Base-by-base conservation (phyloP, 176 grass and related monocot genomes). In the Oryza australiensis region DNA sequence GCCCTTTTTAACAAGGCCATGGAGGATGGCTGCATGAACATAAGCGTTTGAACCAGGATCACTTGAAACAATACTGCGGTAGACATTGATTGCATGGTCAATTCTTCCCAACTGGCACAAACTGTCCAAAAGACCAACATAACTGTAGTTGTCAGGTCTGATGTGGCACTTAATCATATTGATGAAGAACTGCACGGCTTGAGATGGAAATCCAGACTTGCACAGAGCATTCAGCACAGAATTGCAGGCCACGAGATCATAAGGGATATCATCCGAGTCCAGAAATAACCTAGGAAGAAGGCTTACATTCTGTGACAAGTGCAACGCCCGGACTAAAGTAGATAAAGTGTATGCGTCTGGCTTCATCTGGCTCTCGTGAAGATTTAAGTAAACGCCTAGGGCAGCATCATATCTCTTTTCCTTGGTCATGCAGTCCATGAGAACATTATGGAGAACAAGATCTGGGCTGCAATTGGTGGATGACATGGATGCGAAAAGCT, bases 361-460 rank as follows among this genome's bases (percentile, higher is more conserved):
- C 26, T 95, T 89, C 70, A 98, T 84, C n/a, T 76, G 66, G 41
- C 53, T 87, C 64, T 71, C 57, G 43, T 60, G 60, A 72, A 98
- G 80, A 82, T 76, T 29, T 38, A 84, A 65, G 68, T 84, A 95
- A 77, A 91, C 46, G 37, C 86, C 24, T 49, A 98, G 80, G 14
- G 92, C 90, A 33, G 86, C 82, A 70, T 88, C 51, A 32, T 93
- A 90, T 68, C 82, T 91, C 73, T 60, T 70, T 74, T 78, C 84
- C 78, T 90, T 98, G 18, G 70, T 55, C 83, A 93, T 89, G 82
- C 93, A 86, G 86, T 91, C 89, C 80, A 98, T 98, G 11, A 98
- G 63, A 64, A 95, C 90, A 80, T 95, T 95, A 84, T 90, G 94
- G 26, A 98, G 66, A 73, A 95, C 79, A 78, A 95, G 72, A 77